Evolutionary conservation across 306 rosid species (phyloP).

Genomic region (Erythrophleum fordii): DNA sequence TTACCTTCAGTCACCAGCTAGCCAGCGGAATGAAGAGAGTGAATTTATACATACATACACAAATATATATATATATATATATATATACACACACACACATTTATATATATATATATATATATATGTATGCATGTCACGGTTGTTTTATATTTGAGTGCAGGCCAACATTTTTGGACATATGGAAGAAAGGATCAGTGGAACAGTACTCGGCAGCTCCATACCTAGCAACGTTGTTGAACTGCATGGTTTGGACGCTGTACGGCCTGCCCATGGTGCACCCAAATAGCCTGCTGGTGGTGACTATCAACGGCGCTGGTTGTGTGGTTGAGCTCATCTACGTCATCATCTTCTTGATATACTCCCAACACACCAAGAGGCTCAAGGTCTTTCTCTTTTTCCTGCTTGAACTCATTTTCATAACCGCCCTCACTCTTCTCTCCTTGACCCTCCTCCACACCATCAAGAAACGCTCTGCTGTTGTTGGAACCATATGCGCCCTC

Average conservation of each 20-base stretch:
- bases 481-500: slow-evolving; percentile 64
- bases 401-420: slow-evolving; percentile 55
- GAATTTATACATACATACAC: background rate
- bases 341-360: slow-evolving; percentile 65
- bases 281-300: slow-evolving; percentile 60
- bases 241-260: slow-evolving; percentile 85
- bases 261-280: slow-evolving; percentile 87
- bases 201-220: slow-evolving; percentile 82
- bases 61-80: background rate
- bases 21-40: too few species aligned
- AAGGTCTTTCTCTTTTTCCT: slow-evolving; percentile 47
- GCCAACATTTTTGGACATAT: slow-evolving; percentile 74
- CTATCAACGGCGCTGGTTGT: slow-evolving; percentile 72
- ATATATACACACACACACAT: too few species aligned
- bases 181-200: slow-evolving; percentile 79
- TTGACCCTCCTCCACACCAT: slow-evolving; percentile 47
- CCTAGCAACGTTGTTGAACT: slow-evolving; percentile 79
- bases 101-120: too few species aligned
- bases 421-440: slow-evolving; percentile 44
- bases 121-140: too few species aligned
- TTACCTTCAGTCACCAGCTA: too few species aligned
- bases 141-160: too few species aligned
- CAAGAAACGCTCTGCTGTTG: slow-evolving; percentile 57
- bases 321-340: slow-evolving; percentile 63
- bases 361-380: slow-evolving; percentile 59